Evolutionary conservation across 495 filamentous ascomycete species (phyloP).

Genomic region (Polyplosphaeria fusca): DNA sequence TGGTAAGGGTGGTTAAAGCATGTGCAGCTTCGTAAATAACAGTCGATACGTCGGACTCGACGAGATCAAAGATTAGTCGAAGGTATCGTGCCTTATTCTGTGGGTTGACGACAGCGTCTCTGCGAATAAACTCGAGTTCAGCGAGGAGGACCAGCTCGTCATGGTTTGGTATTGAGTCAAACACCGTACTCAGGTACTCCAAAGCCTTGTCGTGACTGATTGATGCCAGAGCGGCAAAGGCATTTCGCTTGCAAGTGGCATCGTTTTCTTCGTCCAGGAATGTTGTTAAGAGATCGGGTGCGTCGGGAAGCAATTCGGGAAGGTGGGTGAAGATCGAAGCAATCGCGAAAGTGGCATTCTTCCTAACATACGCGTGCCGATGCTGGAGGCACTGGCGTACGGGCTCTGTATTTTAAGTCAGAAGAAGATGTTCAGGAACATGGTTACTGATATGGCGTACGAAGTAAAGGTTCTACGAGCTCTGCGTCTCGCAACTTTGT

Average conservation of each 20-base stretch:
- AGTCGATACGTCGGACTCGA: slow-evolving; percentile 88
- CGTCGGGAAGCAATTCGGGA: slow-evolving; percentile 89
- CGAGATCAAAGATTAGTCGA: slow-evolving; percentile 90
- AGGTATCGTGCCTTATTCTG: slow-evolving; percentile 94
- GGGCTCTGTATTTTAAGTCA: slow-evolving; percentile 49
- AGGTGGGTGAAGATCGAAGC: slow-evolving; percentile 91
- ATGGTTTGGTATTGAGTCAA: slow-evolving; percentile 89
- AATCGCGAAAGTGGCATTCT: slow-evolving; percentile 94
- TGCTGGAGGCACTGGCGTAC: slow-evolving; percentile 69
- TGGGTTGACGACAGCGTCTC: slow-evolving; percentile 91
- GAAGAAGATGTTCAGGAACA: neutral
- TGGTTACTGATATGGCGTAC: slow-evolving; percentile 2
- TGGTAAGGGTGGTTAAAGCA: slow-evolving; percentile 65
- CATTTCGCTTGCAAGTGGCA: slow-evolving; percentile 95
- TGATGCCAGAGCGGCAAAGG: slow-evolving; percentile 83
- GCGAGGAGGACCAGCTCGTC: slow-evolving; percentile 92
- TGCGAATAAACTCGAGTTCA: slow-evolving; percentile 93
- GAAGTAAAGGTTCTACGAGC: slow-evolving; percentile 91
- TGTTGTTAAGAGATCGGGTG: slow-evolving; percentile 82
- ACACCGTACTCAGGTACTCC: slow-evolving; percentile 83
- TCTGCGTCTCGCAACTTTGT: slow-evolving; percentile 92
- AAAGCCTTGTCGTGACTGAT: slow-evolving; percentile 93
- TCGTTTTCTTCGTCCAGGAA: slow-evolving; percentile 93
- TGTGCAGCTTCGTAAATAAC: slow-evolving; percentile 99
- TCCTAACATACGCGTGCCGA: slow-evolving; percentile 88